Evolutionary conservation across 2,329 filamentous ascomycete genomes (phyloP), one percentile per base, ranked within the genome.

Genomic region (Byssothecium circinans): DNA sequence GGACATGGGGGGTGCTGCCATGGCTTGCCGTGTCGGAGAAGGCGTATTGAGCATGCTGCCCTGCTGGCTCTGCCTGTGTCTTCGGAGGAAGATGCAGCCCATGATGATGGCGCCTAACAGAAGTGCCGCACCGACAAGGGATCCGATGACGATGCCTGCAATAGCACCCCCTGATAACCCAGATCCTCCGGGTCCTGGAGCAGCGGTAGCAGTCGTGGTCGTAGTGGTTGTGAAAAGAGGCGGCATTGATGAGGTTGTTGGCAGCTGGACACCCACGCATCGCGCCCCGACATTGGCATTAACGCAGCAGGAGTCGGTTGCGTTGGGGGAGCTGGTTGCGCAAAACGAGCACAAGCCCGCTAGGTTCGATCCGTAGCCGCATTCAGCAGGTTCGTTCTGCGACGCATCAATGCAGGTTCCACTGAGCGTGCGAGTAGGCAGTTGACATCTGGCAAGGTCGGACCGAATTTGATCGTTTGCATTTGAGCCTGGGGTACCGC

Each of bases 301-400:
- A 64, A 91, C 86, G 71, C 94, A 99, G 76, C 94, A 99, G 3
- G 91, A 95, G 69, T 97, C 92, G 41, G 92, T 97, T 8, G 90
- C 87, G 72, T 97, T 97, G 53, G 86, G 83, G 22, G 91, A 91
- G 60, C 88, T 92, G 6, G 84, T 79, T 34, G 82, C 81, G 71
- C 94, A 99, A 71, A 94, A 96, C 4, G 86, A 84, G 75, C 94
- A 99, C 29, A 99, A 78, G 2, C 91, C 91, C 45, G 79, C 73
- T 7, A 85, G 69, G 61, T 87, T 87, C 54, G 83, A 81, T 33
- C 80, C 82, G 68, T 87, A 99, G 38, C 94, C 94, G 71, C 94
- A 99, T 67, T 97, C 89, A 6, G 85, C 73, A 1, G 86, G 84
- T 74, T 99, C 91, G 63, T 99, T 99, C 33, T 80, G 73, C 43